Evolutionary conservation across 805 yeast genomes (phyloP), one percentile per base, ranked within the genome.

Genomic region (Wickerhamiella galacta): DNA sequence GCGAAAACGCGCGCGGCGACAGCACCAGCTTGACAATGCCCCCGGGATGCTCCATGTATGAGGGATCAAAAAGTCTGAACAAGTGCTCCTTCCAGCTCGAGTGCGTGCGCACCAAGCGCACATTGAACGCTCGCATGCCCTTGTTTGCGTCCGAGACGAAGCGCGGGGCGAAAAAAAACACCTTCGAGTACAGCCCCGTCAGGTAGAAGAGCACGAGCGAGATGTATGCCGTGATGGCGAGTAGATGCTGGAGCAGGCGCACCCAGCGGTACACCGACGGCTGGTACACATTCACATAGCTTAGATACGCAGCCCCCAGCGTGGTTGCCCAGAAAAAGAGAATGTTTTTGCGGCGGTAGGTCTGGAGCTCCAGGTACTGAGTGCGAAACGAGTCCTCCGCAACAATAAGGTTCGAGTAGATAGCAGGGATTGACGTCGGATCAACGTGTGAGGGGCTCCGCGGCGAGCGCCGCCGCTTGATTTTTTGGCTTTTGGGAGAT

Each of bases 121-220:
- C 62, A 49, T 90, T 85, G 43, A 85, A 61, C 45, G 81, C 87
- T 31, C 95, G 58, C 17, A 87, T 58, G 0, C 95, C 95, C 50
- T 81, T 82, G 53, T 90, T 90, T 6, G 95, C 72, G n/a, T 76
- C 69, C 1, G 72, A 60, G 35, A 90, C 58, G 49, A 83, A 87
- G 48, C 70, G 66, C 39, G 93, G 66, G 2, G 95, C 93, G 26
- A 73, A 60, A 11, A 79, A 75, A 34, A 87, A 79, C 0, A 94
- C 81, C 39, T 90, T 69, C 37, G 69, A 70, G 53, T 87, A 90
- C 56, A 83, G 90, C 1, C 98, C 98, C 16, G 93, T 75, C 22
- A 87, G 54, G 47, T 78, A 83, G 54, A 81, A 87, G 27, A 87
- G 59, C 17, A 72, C 64, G 35, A 83, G 56, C 0, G 94, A 78